Evolutionary conservation across 2,329 filamentous ascomycete genomes (phyloP).

Genomic region (Penicillium sclerotiorum): DNA sequence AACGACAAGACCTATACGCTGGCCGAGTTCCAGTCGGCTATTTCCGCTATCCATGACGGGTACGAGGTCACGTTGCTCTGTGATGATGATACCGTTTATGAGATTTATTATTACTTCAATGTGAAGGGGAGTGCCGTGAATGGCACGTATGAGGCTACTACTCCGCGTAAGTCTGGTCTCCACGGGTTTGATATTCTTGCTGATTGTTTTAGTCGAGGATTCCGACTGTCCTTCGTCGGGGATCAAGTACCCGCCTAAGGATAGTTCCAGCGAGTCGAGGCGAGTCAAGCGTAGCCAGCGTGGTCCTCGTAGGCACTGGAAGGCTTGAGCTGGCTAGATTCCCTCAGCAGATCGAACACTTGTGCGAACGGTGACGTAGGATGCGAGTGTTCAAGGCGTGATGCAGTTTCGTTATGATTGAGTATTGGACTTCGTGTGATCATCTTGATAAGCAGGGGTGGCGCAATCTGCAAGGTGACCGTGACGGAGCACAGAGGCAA

Average conservation of each 20-base stretch:
- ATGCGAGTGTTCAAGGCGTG: no score
- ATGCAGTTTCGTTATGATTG: no score
- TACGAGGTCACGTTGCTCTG: conserved; percentile 2
- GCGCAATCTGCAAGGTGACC: no score
- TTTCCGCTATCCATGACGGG: conserved; percentile 2
- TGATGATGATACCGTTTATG: background rate
- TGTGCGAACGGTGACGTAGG: no score
- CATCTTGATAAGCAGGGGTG: no score
- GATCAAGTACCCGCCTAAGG: background rate
- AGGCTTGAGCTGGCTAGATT: background rate
- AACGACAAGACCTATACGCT: background rate
- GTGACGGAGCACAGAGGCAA: no score
- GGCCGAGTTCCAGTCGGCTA: background rate
- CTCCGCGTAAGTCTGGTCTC: background rate
- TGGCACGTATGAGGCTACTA: background rate
- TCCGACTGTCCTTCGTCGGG: background rate
- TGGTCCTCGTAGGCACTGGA: background rate
- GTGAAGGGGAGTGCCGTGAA: background rate
- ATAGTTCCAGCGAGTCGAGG: background rate
- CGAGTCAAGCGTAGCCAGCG: background rate
- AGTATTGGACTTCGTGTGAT: no score
- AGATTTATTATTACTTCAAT: conserved; percentile 1
- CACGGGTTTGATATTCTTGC: background rate
- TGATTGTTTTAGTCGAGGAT: background rate
- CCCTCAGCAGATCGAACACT: no score